These are phyloP conservation scores for Tricholoma bakamatsutake DNA, from an alignment of 768 basidiomycete genomes.

Conservation along the genomic window DNA sequence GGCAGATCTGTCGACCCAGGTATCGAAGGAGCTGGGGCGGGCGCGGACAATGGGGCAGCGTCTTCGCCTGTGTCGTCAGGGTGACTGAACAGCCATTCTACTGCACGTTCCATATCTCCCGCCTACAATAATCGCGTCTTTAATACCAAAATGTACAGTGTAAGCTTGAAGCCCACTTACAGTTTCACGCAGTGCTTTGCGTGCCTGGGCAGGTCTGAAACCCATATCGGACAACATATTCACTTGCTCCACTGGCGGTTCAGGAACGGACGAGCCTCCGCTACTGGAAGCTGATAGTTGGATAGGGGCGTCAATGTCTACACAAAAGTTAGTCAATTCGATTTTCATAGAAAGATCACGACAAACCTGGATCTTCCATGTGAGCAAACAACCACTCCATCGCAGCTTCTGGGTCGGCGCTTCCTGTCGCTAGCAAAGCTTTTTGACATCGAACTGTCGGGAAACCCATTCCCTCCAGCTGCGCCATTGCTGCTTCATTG, in stretches of 20 bases:
- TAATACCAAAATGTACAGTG: not conserved
- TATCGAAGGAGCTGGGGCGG: conserved; percentile 17
- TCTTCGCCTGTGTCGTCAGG: conserved; percentile 80
- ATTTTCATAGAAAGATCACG: not conserved
- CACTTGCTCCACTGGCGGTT: conserved; percentile 69
- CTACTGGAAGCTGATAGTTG: conserved; percentile 22
- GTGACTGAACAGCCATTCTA: conserved; percentile 96
- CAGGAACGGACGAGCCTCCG: conserved; percentile 27
- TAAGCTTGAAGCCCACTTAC: conserved; percentile 36
- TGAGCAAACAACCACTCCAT: conserved; percentile 96
- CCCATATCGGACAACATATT: conserved; percentile 85
- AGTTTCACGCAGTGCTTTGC: conserved; percentile 83
- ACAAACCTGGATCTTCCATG: conserved; percentile 85
- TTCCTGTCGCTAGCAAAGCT: conserved; percentile 85
- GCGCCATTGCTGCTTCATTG: conserved; percentile 65
- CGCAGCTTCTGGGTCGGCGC: conserved; percentile 66
- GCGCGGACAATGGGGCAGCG: conserved; percentile 18
- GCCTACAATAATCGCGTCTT: conserved; percentile 32
- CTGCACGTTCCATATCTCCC: conserved; percentile 75
- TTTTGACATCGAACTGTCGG: conserved; percentile 81
- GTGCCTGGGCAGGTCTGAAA: conserved; percentile 76
- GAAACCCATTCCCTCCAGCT: conserved; percentile 91
- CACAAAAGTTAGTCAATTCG: not conserved
- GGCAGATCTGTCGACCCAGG: conserved; percentile 60
- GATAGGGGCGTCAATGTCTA: conserved; percentile 87